Evolutionary conservation across 805 yeast species (phyloP).

Genomic region (Yarrowia sp.): DNA sequence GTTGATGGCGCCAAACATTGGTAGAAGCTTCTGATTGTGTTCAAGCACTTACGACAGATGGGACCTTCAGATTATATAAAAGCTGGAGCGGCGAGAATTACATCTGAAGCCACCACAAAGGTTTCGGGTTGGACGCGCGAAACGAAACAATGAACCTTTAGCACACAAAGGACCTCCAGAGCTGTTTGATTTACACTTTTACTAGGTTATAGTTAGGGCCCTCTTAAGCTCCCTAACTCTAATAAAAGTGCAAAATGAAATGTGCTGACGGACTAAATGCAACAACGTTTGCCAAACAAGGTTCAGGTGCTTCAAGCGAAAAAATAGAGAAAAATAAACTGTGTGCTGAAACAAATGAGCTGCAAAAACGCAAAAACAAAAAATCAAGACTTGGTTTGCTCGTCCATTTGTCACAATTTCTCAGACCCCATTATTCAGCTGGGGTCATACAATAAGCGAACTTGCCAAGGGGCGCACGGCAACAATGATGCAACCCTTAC

Average conservation of each 20-base stretch:
- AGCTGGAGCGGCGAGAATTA: slow-evolving; percentile 19
- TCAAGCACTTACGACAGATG: background rate
- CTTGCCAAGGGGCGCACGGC: background rate
- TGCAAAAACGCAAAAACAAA: background rate
- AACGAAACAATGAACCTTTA: slow-evolving; percentile 10
- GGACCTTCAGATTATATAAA: slow-evolving; percentile 11
- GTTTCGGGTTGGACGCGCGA: slow-evolving; percentile 21
- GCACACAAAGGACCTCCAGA: slow-evolving; percentile 2
- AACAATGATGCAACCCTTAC: slow-evolving; percentile 8
- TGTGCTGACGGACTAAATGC: background rate
- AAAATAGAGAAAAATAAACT: background rate
- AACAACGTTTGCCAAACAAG: background rate
- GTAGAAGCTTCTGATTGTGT: background rate
- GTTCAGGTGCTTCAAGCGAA: background rate
- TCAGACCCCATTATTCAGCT: background rate
- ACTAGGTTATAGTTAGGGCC: background rate
- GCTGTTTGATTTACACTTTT: slow-evolving; percentile 13
- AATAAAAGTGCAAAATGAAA: background rate
- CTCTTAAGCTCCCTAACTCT: background rate
- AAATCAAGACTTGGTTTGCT: background rate
- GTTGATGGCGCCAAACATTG: slow-evolving; percentile 24
- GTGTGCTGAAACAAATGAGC: slow-evolving; percentile 6
- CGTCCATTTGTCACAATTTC: slow-evolving; percentile 1
- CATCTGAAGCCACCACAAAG: slow-evolving; percentile 20
- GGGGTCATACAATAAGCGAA: background rate